Evolutionary conservation across 768 basidiomycete species (phyloP), one percentile per base, ranked within the genome.

Genomic region (Rhodotorula kratochvilovae): DNA sequence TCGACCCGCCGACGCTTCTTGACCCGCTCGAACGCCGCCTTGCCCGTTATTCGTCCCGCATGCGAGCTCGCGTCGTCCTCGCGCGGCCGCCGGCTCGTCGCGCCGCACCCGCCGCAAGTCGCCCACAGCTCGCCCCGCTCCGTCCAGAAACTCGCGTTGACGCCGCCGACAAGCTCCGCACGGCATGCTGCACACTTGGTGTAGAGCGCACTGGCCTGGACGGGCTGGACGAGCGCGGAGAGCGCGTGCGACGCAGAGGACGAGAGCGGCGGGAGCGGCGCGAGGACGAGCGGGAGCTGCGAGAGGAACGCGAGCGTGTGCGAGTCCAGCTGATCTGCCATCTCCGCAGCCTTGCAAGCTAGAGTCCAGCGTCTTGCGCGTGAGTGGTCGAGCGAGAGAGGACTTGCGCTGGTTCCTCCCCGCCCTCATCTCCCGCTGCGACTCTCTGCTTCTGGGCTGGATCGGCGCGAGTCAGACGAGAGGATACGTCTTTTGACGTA

Each of bases 81-180:
- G 35, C 21, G 35, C 2, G 29, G 33, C 25, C 42, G 23, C 23
- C n/a, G 31, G 4, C 48, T 51, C 33, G 35, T 31, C 35, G n/a
- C 29, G 6, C 62, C 50, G 33, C 66, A 68, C 1, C 66, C 57
- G 33, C 46, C 55, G 61, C 71, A 72, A 0, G 17, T n/a, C 33
- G 67, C 27, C 66, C 71, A 72, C 1, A 61, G 17, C 8, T 13
- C 36, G 39, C 53, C 48, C 0, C 31, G 33, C 12, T 61, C 39
- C 12, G 8, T 35, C 70, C 70, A 67, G 43, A 39, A 59, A 35
- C 36, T 53, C 12, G 50, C 66, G 51, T 54, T 67, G 50, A 67
- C 16, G 13, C 70, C 70, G 3, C 57, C 66, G 29, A 67, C 42
- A 5, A 67, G 10, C 25, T 72, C 62, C 3, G 70, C 61, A 15